Evolutionary conservation across 352 stramenopile genomes (phyloP), one percentile per base, ranked within the genome.

Genomic region (Phytophthora pinifolia): DNA sequence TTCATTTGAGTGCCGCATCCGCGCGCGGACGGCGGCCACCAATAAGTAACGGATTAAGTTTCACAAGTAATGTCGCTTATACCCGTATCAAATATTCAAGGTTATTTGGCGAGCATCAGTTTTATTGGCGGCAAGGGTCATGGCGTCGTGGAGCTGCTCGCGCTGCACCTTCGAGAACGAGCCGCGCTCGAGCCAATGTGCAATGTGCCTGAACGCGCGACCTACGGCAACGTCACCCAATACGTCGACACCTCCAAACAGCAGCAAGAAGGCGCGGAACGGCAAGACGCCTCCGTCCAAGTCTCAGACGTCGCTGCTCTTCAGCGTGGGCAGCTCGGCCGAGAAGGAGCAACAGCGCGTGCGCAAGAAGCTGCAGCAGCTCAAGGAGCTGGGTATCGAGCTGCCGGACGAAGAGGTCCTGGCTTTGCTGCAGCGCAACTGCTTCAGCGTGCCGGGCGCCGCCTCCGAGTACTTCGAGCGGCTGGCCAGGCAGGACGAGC

Each of bases 111-210:
- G 14, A n/a, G 29, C 31, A 34, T 17, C 13, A 6, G 4, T 22
- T 22, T 37, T 49, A 15, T 13, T 63, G 46, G 33, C 41, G 38
- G 14, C 36, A 44, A 45, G 51, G 32, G 42, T 30, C 22, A 47
- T 14, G 34, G 25, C 32, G n/a, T n/a, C 35, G 7, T 94, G 84
- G 84, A 80, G 57, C 60, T 94, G 84, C 58, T 51, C 64, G 36
- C 72, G 68, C 37, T 94, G 84, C 60, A 92, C 84, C 44, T 92
- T 83, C 59, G 71, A 88, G 68, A 94, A 94, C 46, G 67, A 59
- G 6, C 33, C 39, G 7, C 18, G 4, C 1, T 41, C 43, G 17
- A n/a, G n/a, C 3, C 65, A 66, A 50, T 94, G 84, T 52, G 67
- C 54, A 17, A 88, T 92, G 43, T 94, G 84, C 51, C 25, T 66